These are phyloP conservation scores for Coccomyxa sp. DNA, from an alignment of 139 green algal species.

Conservation along the genomic window DNA sequence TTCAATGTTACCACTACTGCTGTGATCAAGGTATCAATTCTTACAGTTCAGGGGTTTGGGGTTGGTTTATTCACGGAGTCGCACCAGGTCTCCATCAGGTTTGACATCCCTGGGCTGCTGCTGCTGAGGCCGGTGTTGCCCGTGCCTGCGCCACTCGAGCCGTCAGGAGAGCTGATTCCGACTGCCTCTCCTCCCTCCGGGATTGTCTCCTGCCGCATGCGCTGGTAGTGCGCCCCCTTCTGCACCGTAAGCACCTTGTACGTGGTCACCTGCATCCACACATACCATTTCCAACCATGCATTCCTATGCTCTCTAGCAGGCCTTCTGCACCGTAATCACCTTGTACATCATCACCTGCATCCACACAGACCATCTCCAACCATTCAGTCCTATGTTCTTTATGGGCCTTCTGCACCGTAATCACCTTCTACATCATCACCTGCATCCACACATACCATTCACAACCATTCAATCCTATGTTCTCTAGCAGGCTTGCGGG, in stretches of 20 bases:
- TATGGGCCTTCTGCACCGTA: not conserved
- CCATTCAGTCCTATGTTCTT: too few relatives aligned
- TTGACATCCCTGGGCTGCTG: not conserved
- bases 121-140: not conserved
- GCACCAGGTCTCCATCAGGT: slow-evolving; percentile 1
- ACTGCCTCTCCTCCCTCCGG: not conserved
- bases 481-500: too few relatives aligned
- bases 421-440: not conserved
- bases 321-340: not conserved
- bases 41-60: too few relatives aligned
- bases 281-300: not conserved
- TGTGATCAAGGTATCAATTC: too few relatives aligned
- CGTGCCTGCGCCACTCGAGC: not conserved
- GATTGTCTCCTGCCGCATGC: not conserved
- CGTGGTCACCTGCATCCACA: not conserved
- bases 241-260: slow-evolving; percentile 1
- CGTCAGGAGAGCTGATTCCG: not conserved
- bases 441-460: not conserved
- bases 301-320: too few relatives aligned
- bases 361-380: too few relatives aligned
- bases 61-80: not conserved
- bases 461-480: too few relatives aligned
- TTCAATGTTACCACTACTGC: too few relatives aligned
- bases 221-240: not conserved
- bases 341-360: slow-evolving; percentile 4